A percentile compares a stretch with the other conserved stretches of the same genome.
phyloP scores from a whole-genome alignment of 306 rosid genomes.

The Rubus parviflorus region DNA sequence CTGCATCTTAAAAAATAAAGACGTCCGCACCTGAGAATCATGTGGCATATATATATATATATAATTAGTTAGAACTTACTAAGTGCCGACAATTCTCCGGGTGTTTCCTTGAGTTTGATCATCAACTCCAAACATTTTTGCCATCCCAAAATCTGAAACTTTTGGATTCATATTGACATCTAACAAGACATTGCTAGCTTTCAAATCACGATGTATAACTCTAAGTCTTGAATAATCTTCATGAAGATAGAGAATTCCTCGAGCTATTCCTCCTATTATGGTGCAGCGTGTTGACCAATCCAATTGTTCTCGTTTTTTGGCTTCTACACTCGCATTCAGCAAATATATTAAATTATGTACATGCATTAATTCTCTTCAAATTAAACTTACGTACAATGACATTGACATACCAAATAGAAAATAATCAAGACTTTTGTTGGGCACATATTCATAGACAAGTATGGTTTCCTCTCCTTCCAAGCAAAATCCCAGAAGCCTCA shows the following conservation, averaged over 20 bases:
- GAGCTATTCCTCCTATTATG: slow-evolving; percentile 33
- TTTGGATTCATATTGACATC: slow-evolving; percentile 43
- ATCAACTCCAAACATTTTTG: too few relatives aligned
- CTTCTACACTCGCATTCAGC: slow-evolving; percentile 14
- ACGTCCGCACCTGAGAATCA: too few relatives aligned
- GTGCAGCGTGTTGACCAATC: slow-evolving; percentile 43
- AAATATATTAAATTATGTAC: background rate
- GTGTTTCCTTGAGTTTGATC: too few relatives aligned
- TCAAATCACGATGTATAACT: slow-evolving; percentile 43
- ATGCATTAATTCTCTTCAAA: too few relatives aligned
- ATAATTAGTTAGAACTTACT: too few relatives aligned
- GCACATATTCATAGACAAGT: slow-evolving; percentile 35
- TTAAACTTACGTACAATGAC: too few relatives aligned
- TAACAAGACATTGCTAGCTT: slow-evolving; percentile 42
- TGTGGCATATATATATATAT: too few relatives aligned
- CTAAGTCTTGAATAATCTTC: slow-evolving; percentile 41
- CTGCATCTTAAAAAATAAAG: too few relatives aligned
- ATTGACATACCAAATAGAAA: background rate
- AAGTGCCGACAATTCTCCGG: too few relatives aligned
- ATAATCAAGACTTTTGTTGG: slow-evolving; percentile 32
- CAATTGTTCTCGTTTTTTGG: slow-evolving; percentile 20
- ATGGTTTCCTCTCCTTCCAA: slow-evolving; percentile 37
- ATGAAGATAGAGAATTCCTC: slow-evolving; percentile 37
- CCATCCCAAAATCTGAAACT: slow-evolving; percentile 37
- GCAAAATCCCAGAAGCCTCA: slow-evolving; percentile 21